Evolutionary conservation across 2,329 filamentous ascomycete genomes (phyloP).

Genomic region (Calonectria leucothoes): DNA sequence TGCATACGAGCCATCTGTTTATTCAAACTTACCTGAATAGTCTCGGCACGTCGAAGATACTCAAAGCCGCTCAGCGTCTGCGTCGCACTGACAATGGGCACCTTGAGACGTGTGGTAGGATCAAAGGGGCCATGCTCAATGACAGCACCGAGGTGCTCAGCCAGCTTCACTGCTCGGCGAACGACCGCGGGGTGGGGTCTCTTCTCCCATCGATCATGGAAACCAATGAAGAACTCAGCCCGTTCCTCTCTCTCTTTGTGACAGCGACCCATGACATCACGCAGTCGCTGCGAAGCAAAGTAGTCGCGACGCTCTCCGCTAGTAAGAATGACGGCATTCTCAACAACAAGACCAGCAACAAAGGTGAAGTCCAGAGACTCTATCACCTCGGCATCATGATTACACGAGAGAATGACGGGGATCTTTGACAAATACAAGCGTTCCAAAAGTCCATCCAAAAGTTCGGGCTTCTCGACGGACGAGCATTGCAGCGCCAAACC

Average conservation of each 20-base stretch:
- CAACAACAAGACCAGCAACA: conserved; percentile 26
- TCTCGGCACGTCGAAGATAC: conserved; percentile 25
- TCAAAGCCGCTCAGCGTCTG: conserved; percentile 31
- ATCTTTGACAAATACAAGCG: conserved; percentile 14
- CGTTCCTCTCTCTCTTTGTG: conserved; percentile 26
- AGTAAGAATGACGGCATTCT: conserved; percentile 32
- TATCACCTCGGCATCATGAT: conserved; percentile 28
- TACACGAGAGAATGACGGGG: conserved; percentile 25
- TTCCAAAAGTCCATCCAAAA: conserved; percentile 23
- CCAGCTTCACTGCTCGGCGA: conserved; percentile 31
- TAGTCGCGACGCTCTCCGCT: conserved; percentile 30
- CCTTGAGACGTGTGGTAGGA: background rate
- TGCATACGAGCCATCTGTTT: background rate
- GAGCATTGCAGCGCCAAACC: conserved; percentile 21
- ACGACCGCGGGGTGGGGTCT: conserved; percentile 25
- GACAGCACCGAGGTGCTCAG: conserved; percentile 33
- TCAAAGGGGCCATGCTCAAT: conserved; percentile 31
- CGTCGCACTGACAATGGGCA: conserved; percentile 10
- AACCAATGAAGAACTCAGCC: conserved; percentile 30
- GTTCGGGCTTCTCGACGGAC: background rate
- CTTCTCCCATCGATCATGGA: conserved; percentile 27
- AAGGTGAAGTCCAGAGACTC: conserved; percentile 22
- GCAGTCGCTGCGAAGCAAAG: conserved; percentile 24
- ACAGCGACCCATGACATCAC: conserved; percentile 26
- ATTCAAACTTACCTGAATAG: conserved; percentile 19